Conservation (phyloP, 202 grass and related monocot genomes). For the Tripidium arundinaceum region DNA sequence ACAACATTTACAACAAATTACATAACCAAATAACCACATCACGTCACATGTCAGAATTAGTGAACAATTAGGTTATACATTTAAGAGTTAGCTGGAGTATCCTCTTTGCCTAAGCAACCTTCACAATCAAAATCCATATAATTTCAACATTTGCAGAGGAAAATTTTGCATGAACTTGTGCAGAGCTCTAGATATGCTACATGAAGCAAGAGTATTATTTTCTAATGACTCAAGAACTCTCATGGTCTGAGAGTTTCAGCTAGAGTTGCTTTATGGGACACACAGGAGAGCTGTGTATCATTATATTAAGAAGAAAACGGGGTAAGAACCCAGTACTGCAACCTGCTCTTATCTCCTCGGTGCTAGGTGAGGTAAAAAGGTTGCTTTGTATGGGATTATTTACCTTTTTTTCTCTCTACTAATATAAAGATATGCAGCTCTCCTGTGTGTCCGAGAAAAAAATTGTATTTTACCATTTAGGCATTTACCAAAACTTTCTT, state of each 20-base stretch:
- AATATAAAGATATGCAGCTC: too few relatives aligned
- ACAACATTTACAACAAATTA: background rate
- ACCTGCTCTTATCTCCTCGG: too few relatives aligned
- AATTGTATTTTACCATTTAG: background rate
- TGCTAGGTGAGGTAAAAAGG: too few relatives aligned
- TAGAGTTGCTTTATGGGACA: background rate
- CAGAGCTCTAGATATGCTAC: background rate
- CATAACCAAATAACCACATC: background rate
- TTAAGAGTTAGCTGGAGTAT: background rate
- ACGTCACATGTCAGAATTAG: background rate
- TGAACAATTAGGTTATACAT: background rate
- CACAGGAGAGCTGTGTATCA: too few relatives aligned
- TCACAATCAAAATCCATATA: background rate
- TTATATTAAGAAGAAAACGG: too few relatives aligned
- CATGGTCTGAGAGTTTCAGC: background rate
- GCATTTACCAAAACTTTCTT: background rate
- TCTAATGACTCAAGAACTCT: background rate
- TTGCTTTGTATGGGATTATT: too few relatives aligned
- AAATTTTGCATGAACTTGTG: background rate
- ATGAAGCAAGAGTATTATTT: background rate
- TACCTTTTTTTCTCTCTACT: too few relatives aligned
- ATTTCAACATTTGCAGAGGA: background rate
- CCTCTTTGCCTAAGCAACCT: background rate
- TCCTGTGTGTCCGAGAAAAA: too few relatives aligned
- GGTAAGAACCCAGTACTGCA: too few relatives aligned